Evolutionary conservation across 2,329 filamentous ascomycete species (phyloP), one percentile per base, ranked within the genome.

Genomic region (Hymenoscyphus repandus): DNA sequence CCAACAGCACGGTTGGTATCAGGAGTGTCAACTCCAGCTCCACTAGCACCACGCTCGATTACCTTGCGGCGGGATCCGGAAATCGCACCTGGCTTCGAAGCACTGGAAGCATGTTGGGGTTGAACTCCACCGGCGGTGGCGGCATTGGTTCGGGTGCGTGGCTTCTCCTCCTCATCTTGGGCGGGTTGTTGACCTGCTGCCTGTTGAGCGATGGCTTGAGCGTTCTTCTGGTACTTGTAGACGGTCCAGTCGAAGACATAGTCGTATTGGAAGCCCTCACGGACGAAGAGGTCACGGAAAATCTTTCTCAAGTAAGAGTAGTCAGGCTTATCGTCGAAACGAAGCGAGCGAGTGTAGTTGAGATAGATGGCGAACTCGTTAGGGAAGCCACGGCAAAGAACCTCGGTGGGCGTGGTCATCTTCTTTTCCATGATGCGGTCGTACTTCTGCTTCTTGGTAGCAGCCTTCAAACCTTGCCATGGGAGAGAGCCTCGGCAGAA

Each of bases 371-470:
- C 91, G 65, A 99, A 99, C 76, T 99, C 93, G 72, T 97, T 96
- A 64, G 93, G 93, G 79, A 99, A 97, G 62, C 93, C 93, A 71
- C 92, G 90, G 85, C 93, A 99, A 45, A 99, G 88, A 44, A 96
- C 91, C 74, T 99, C 92, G 63, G 92, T 97, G 7, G 93, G 91
- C 2, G 93, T 99, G 12, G 93, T 99, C 93, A 97, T 97, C 89
- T 99, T 99, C 86, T 99, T 99, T 81, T 99, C 93, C 92, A 97
- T 97, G 76, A 99, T 99, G 60, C 92, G 85, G 75, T 99, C 93
- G 70, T 99, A 97, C 79, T 99, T 99, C 78, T 97, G 92, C 85
- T 96, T 96, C 85, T 96, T 96, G 61, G 91, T 96, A 63, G 92
- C 92, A 76, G 92, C 92, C 83, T 96, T 96, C 49, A 96, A 80